These are phyloP conservation scores for Trichosporon sp. DNA, from an alignment of 1,284 basidiomycete species.

Conservation along the genomic window DNA sequence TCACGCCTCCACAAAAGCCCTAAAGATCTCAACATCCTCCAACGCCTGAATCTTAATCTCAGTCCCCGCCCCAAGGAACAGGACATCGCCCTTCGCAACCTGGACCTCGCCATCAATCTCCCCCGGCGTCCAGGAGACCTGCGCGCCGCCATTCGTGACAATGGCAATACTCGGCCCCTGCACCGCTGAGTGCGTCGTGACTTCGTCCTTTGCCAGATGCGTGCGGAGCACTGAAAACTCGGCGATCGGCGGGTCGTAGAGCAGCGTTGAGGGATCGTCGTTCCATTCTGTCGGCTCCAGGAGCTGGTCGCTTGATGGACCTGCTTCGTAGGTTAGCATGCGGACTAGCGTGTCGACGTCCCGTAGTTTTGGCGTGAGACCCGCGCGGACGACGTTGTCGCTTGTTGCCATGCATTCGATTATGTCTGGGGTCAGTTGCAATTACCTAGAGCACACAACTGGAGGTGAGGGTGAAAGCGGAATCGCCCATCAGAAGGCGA, in stretches of 20 bases:
- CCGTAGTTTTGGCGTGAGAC: constrained; percentile 91
- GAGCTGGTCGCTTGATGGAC: constrained; percentile 62
- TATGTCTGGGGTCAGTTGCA: constrained; percentile 60
- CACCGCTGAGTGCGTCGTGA: constrained; percentile 54
- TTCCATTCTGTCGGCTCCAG: constrained; percentile 59
- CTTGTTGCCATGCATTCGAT: constrained; percentile 98
- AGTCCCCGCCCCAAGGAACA: constrained; percentile 74
- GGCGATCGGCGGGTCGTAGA: constrained; percentile 93
- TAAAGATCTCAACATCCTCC: constrained; percentile 58
- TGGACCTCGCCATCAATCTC: constrained; percentile 48
- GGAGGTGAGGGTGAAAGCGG: too few species aligned
- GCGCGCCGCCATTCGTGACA: constrained; percentile 65
- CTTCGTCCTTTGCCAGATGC: constrained; percentile 50
- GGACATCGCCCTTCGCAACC: constrained; percentile 65
- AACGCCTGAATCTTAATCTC: constrained; percentile 53
- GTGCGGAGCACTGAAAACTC: constrained; percentile 84
- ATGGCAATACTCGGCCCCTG: constrained; percentile 81
- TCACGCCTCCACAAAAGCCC: constrained; percentile 63
- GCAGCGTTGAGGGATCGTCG: constrained; percentile 25
- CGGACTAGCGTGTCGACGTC: constrained; percentile 85
- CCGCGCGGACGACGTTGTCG: constrained; percentile 98
- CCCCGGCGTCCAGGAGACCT: constrained; percentile 29
- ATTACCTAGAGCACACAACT: too few species aligned
- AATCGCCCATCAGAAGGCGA: too few species aligned
- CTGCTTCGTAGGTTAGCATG: constrained; percentile 79